Evolutionary conservation across 2,329 filamentous ascomycete genomes (phyloP).

Genomic region (Dichotomopilus funicola): DNA sequence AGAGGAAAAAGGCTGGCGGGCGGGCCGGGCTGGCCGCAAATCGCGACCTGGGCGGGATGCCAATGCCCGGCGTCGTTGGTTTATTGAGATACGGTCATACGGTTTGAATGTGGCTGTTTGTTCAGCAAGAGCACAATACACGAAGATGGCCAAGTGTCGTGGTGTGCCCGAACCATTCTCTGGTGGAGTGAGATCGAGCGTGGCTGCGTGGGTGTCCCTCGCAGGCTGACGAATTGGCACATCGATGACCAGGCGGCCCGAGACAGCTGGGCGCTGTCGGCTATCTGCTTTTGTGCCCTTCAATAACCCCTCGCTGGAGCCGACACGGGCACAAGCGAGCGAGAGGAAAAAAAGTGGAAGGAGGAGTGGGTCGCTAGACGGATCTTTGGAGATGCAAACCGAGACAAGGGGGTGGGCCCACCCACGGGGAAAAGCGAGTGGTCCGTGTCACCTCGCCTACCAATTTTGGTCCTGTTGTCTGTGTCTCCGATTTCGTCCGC

Average conservation of each 20-base stretch:
- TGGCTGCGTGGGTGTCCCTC: neutral
- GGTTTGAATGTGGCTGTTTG: too few species aligned
- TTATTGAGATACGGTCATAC: too few species aligned
- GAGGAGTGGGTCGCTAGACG: conserved; percentile 8
- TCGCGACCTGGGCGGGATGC: neutral
- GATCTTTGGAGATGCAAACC: conserved; percentile 15
- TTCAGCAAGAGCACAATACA: too few species aligned
- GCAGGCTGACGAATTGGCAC: neutral
- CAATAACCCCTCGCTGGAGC: conserved; percentile 13
- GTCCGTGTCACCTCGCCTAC: neutral
- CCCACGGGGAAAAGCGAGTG: neutral
- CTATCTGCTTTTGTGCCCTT: conserved; percentile 7
- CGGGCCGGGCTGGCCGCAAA: neutral
- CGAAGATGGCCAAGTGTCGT: too few species aligned
- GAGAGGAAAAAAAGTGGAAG: conserved; percentile 7
- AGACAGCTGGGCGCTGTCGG: conserved; percentile 5
- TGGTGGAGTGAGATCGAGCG: neutral
- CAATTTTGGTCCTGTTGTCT: neutral
- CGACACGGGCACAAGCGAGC: conserved; percentile 22
- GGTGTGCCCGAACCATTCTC: too few species aligned
- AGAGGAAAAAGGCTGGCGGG: conserved; percentile 7
- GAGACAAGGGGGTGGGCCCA: conserved; percentile 5
- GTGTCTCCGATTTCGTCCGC: too few species aligned
- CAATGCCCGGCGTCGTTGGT: too few species aligned
- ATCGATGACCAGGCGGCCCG: neutral